Conservation (phyloP, 164 flowering plant genomes). For the Stephania japonica region DNA sequence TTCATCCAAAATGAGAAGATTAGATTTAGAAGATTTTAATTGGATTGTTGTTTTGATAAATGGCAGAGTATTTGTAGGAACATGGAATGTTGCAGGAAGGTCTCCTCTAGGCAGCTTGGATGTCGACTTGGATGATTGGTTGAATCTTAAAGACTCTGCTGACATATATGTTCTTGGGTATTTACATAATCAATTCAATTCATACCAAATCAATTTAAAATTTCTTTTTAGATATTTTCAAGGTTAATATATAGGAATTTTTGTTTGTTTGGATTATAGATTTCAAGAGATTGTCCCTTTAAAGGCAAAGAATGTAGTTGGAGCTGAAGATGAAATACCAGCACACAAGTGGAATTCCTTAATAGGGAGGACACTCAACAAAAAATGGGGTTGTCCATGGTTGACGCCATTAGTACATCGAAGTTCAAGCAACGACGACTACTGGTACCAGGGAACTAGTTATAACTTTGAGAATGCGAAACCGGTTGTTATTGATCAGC, state of each 20-base stretch:
- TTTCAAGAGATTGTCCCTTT: slow-evolving; percentile 83
- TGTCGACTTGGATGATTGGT: slow-evolving; percentile 71
- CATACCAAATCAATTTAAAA: too few species aligned
- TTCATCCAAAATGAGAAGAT: not conserved
- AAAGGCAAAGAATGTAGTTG: slow-evolving; percentile 48
- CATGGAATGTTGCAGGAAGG: slow-evolving; percentile 89
- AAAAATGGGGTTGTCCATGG: slow-evolving; percentile 48
- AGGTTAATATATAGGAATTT: not conserved
- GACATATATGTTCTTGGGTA: slow-evolving; percentile 84
- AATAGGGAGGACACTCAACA: slow-evolving; percentile 60
- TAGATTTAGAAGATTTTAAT: not conserved
- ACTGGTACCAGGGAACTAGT: not conserved
- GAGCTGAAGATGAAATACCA: slow-evolving; percentile 53
- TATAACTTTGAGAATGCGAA: not conserved
- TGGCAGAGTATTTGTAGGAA: slow-evolving; percentile 62
- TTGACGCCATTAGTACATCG: slow-evolving; percentile 39
- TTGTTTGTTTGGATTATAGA: slow-evolving; percentile 23
- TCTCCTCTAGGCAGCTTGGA: slow-evolving; percentile 62
- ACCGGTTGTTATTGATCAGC: not conserved
- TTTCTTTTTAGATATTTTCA: not conserved
- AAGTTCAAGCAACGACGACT: slow-evolving; percentile 29
- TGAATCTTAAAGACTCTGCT: slow-evolving; percentile 57
- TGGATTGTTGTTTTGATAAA: not conserved
- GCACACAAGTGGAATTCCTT: slow-evolving; percentile 63
- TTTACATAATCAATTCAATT: too few species aligned